These are phyloP conservation scores for Blastobotrys peoriensis DNA, from an alignment of 805 yeast genomes.

Conservation along the genomic window DNA sequence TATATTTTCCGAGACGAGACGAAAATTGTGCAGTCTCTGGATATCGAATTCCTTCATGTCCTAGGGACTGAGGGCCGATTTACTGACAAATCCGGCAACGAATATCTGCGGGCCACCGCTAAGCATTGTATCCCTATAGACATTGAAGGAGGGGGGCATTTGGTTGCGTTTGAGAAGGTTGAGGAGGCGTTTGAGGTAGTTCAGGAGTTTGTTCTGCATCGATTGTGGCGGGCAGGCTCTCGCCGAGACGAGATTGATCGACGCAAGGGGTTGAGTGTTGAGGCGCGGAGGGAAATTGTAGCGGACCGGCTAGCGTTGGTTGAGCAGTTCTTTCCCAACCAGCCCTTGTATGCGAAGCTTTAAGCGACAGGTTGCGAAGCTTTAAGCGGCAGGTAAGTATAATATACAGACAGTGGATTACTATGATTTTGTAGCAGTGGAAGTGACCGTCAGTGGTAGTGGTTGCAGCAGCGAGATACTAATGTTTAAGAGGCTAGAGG, in stretches of 20 bases:
- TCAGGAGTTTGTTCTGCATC: conserved; percentile 16
- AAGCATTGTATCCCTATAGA: conserved; percentile 33
- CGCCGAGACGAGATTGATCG: neutral
- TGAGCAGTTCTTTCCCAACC: neutral
- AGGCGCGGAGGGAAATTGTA: neutral
- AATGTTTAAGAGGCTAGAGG: no score
- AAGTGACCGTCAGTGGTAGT: no score
- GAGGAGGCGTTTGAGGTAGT: conserved; percentile 31
- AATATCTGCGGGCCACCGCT: conserved; percentile 29
- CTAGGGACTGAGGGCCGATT: conserved; percentile 50
- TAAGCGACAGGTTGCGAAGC: no score
- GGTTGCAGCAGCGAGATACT: no score
- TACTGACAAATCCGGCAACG: conserved; percentile 43
- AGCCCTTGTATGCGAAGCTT: neutral
- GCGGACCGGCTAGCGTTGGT: neutral
- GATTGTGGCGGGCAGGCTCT: conserved; percentile 6
- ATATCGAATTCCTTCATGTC: conserved; percentile 45
- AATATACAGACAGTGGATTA: no score
- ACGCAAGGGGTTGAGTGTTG: neutral
- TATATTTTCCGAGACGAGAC: conserved; percentile 20
- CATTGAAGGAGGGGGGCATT: conserved; percentile 46
- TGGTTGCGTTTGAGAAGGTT: conserved; percentile 49
- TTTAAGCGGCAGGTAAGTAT: no score
- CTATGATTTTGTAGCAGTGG: no score
- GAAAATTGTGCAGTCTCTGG: conserved; percentile 34